These are phyloP conservation scores for Nevesoporus exiguus DNA, from an alignment of 768 basidiomycete genomes.

Conservation along the genomic window DNA sequence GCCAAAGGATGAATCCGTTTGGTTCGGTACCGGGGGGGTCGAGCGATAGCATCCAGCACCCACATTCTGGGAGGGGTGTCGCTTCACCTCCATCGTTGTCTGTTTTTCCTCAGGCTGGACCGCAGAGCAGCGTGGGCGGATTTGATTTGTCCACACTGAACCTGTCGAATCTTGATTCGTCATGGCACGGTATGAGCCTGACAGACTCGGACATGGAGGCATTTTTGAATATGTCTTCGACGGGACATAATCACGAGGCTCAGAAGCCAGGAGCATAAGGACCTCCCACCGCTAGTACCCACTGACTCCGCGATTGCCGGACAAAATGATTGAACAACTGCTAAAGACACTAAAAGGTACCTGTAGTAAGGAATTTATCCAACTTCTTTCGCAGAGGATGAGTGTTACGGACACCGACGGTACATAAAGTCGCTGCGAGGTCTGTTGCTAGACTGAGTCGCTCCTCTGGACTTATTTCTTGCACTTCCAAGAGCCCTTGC, in stretches of 20 bases:
- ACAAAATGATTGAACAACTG: slow-evolving; percentile 2
- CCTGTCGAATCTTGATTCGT: slow-evolving; percentile 41
- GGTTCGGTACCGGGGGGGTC: slow-evolving; percentile 28
- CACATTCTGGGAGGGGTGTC: slow-evolving; percentile 22
- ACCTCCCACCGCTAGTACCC: background rate
- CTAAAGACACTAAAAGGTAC: slow-evolving; percentile 1
- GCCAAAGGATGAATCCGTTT: slow-evolving; percentile 22
- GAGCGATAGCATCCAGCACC: slow-evolving; percentile 5
- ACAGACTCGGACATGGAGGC: slow-evolving; percentile 59
- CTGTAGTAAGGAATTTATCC: slow-evolving; percentile 47
- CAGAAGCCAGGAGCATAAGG: slow-evolving; percentile 23
- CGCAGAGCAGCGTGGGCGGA: slow-evolving; percentile 21
- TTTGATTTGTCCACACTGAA: slow-evolving; percentile 53
- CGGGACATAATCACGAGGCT: slow-evolving; percentile 21
- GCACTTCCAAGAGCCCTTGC: slow-evolving; percentile 58
- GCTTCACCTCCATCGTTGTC: slow-evolving; percentile 41
- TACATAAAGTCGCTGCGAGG: slow-evolving; percentile 48
- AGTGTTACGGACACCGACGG: slow-evolving; percentile 55
- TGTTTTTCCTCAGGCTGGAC: slow-evolving; percentile 34
- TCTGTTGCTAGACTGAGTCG: slow-evolving; percentile 44
- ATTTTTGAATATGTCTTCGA: slow-evolving; percentile 44
- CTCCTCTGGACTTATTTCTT: slow-evolving; percentile 45
- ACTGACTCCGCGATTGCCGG: background rate
- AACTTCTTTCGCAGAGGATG: slow-evolving; percentile 68
- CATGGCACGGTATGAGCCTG: slow-evolving; percentile 45